These are phyloP conservation scores for Chaetomiaceae sp. DNA, from an alignment of 2,329 filamentous ascomycete species.

Conservation along the genomic window DNA sequence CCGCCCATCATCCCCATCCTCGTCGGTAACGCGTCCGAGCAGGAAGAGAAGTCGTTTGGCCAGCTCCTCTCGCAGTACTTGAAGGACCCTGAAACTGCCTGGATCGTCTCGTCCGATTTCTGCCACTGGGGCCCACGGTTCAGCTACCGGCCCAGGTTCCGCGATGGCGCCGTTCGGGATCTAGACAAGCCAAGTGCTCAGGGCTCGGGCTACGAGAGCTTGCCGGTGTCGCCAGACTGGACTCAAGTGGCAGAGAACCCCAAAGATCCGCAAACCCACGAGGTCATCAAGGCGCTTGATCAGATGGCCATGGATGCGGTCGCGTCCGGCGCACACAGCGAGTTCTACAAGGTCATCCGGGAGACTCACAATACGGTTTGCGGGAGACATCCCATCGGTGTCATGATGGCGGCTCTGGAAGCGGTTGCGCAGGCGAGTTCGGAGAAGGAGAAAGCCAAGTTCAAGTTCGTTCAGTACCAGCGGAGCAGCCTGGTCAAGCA, in stretches of 20 bases:
- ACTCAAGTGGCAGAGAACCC: slow-evolving; percentile 12
- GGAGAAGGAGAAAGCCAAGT: slow-evolving; percentile 45
- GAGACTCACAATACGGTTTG: slow-evolving; percentile 88
- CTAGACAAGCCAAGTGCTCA: slow-evolving; percentile 14
- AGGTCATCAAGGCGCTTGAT: slow-evolving; percentile 79
- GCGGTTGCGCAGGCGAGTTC: slow-evolving; percentile 41
- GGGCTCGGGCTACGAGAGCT: slow-evolving; percentile 35
- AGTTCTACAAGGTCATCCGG: slow-evolving; percentile 64
- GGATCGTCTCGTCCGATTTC: slow-evolving; percentile 92
- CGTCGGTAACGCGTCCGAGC: slow-evolving; percentile 66
- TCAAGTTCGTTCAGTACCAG: slow-evolving; percentile 82
- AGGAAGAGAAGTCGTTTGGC: slow-evolving; percentile 66
- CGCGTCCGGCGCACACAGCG: slow-evolving; percentile 65
- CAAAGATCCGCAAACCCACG: slow-evolving; percentile 57
- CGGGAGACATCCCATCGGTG: slow-evolving; percentile 88
- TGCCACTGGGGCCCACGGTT: slow-evolving; percentile 92
- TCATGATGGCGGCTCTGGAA: slow-evolving; percentile 86
- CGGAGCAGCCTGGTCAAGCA: slow-evolving; percentile 71
- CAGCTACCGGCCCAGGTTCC: slow-evolving; percentile 74
- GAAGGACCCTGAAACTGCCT: slow-evolving; percentile 68
- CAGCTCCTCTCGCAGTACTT: slow-evolving; percentile 72
- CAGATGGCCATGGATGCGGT: slow-evolving; percentile 80
- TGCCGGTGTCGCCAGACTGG: slow-evolving; percentile 30
- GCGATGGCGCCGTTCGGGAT: slow-evolving; percentile 37
- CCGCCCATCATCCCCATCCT: slow-evolving; percentile 81